Percentiles rank a stretch among this genome's conserved stretches.
These are phyloP conservation scores for Euphorbia corollata DNA, from an alignment of 441 rosid species.

Conservation along the genomic window DNA sequence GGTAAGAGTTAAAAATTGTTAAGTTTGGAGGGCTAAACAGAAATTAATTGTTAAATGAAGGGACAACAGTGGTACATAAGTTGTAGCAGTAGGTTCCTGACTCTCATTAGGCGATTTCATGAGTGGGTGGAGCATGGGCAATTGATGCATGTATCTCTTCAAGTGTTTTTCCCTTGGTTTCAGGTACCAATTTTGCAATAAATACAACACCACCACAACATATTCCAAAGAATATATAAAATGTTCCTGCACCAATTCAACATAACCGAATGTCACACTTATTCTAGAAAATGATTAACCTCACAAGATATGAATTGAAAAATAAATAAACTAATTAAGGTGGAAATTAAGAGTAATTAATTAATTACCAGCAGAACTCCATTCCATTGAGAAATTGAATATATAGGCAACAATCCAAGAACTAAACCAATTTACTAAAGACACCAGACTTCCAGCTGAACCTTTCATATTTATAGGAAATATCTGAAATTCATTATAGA, in stretches of 20 bases:
- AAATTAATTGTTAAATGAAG: too few relatives aligned
- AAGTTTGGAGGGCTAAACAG: too few relatives aligned
- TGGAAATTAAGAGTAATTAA: not conserved
- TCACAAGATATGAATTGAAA: not conserved
- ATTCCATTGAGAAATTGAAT: conserved; percentile 21
- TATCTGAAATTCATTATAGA: conserved; percentile 13
- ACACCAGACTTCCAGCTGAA: conserved; percentile 26
- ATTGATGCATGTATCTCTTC: conserved; percentile 32
- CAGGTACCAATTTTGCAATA: conserved; percentile 29
- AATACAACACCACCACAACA: conserved; percentile 21
- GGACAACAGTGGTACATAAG: too few relatives aligned
- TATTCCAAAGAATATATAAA: conserved; percentile 23
- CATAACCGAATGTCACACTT: too few relatives aligned
- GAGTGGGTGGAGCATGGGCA: not conserved
- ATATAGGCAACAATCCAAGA: conserved; percentile 25
- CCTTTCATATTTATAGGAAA: conserved; percentile 28
- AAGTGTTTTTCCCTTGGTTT: conserved; percentile 34
- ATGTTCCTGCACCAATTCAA: conserved; percentile 26
- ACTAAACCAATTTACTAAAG: conserved; percentile 23
- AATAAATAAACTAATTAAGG: not conserved
- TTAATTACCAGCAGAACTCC: conserved; percentile 21
- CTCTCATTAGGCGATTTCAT: not conserved
- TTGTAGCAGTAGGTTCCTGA: too few relatives aligned
- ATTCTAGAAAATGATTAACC: not conserved
- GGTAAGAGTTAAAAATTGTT: too few relatives aligned